Base-by-base conservation (phyloP, 371 early-diverging fungal species). In the Chytridium lagenaria region DNA sequence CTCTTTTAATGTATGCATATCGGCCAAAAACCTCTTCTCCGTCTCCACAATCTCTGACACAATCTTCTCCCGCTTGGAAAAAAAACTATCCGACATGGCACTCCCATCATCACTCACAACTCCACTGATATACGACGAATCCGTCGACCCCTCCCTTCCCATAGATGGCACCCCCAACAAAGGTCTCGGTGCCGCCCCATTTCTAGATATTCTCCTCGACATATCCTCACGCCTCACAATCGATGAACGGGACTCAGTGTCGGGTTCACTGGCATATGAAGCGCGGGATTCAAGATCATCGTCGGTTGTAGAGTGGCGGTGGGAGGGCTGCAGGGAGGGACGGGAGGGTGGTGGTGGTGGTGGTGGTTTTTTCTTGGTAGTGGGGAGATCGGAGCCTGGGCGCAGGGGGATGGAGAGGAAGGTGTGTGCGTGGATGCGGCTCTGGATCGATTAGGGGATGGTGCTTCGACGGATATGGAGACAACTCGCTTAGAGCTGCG, bases 11-110 rank as follows among this genome's bases (percentile, higher is more conserved):
- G 91, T 80, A 28, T 80, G 64, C 90, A 93, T 86, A 70, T 93
- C 93, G 50, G 83, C 75, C 23, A 88, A 80, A 61, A 84, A 94
- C 7, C 75, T 74, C 30, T 77, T 78, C 78, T 94, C 94, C 0
- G 94, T 92, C 36, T 88, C 86, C 12, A 92, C 70, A 26, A 92
- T 78, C 70, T 94, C 94, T 40, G 84, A 34, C n/a, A 80, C 44
- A 34, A 81, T 74, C 23, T 76, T 69, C 2, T 69, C 50, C n/a
- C 81, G 64, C 65, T 81, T 83, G n/a, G 44, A 40, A 3, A 36
- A 23, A 5, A 15, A 5, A 10, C 22, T 26, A 37, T 44, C 71
- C 2, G 39, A 40, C 28, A 38, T 40, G 22, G 44, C 30, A 44
- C 49, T 66, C 23, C 66, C 66, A 40, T 66, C 66, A 44, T 66